Base-by-base conservation (phyloP, 2,329 filamentous ascomycete genomes). In the Talaromyces albobiverticillius region DNA sequence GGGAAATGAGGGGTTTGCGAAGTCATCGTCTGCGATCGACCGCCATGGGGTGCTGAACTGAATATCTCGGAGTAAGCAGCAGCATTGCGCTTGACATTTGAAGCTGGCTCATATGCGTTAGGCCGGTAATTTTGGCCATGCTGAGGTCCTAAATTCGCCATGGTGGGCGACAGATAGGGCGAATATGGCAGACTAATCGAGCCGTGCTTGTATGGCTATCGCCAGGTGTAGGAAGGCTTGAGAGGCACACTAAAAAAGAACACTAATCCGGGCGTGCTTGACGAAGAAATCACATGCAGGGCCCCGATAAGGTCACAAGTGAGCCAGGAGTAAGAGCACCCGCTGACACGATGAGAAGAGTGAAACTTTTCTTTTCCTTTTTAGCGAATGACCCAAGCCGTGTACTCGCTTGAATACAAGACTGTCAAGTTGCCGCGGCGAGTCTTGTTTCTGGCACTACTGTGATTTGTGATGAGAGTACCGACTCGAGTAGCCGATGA, bases 51-150 rank as follows among this genome's bases (percentile, higher is more conserved):
- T 60, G 89, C 82, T 60, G 85, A 86, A 63, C 93, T 94, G 71
- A 97, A 99, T 69, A 97, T 97, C 75, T 93, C 93, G 61, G 89
- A 90, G 73, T 95, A 99, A 61, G 93, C 94, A 62, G 90, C 89
- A 62, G 90, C 90, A 83, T 99, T 92, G 76, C 94, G 88, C 75
- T 94, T 89, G 26, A 38, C 43, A 47, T 49, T 53, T 38, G 80
- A 76, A 50, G 79, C 71, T 67, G 78, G 76, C 57, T 77, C 80
- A 68, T 82, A 79, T 59, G 73, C 72, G 56, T 69, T 69, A 58
- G 77, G 71, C 69, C 81, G 76, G 72, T 83, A 79, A 66, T 81
- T 79, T 69, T 83, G 79, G 64, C 82, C 81, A 69, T 83, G 80
- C 67, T 85, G 83, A 61, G 79, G 71, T 67, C 80, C 76, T 73